Evolutionary conservation across 2,329 filamentous ascomycete species (phyloP).

Genomic region (Fusarium papillatum): DNA sequence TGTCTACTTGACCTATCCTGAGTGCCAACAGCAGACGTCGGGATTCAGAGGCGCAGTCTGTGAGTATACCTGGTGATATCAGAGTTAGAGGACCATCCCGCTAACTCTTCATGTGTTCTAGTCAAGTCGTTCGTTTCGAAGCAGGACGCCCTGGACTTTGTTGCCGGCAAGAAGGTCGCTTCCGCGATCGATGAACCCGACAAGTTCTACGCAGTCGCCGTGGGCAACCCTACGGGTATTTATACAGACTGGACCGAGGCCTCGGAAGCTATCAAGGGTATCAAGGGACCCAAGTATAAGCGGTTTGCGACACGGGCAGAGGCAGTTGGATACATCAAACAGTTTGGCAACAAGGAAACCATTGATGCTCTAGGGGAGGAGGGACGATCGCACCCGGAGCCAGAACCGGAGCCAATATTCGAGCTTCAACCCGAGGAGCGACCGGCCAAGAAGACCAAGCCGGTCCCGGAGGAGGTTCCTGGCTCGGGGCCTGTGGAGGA

Average conservation of each 20-base stretch:
- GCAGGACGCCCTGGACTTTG: slow-evolving; percentile 84
- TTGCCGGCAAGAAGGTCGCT: slow-evolving; percentile 68
- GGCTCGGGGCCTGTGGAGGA: slow-evolving; percentile 22
- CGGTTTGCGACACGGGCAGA: slow-evolving; percentile 78
- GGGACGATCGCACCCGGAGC: slow-evolving; percentile 33
- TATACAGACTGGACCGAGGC: slow-evolving; percentile 78
- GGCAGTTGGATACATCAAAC: slow-evolving; percentile 81
- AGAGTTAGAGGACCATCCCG: background rate
- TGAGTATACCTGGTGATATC: slow-evolving; percentile 59
- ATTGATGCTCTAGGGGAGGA: slow-evolving; percentile 55
- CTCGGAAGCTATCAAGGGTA: slow-evolving; percentile 79
- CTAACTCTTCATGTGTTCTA: slow-evolving; percentile 50
- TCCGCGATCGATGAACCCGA: slow-evolving; percentile 56
- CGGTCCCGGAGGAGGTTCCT: slow-evolving; percentile 44
- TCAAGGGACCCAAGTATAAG: slow-evolving; percentile 78
- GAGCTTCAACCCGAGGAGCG: slow-evolving; percentile 33
- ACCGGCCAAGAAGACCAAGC: slow-evolving; percentile 41
- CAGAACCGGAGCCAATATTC: background rate
- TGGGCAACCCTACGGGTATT: slow-evolving; percentile 70
- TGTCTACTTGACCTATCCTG: slow-evolving; percentile 73
- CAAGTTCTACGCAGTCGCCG: slow-evolving; percentile 72
- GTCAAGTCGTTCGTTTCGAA: slow-evolving; percentile 84
- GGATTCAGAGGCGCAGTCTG: slow-evolving; percentile 76
- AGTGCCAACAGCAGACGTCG: slow-evolving; percentile 71
- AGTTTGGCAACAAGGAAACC: slow-evolving; percentile 59